A percentile compares a stretch with the other conserved stretches of the same genome.
Evolutionary conservation across 2,329 filamentous ascomycete genomes (phyloP).

Genomic region (Phialocephala subalpina): DNA sequence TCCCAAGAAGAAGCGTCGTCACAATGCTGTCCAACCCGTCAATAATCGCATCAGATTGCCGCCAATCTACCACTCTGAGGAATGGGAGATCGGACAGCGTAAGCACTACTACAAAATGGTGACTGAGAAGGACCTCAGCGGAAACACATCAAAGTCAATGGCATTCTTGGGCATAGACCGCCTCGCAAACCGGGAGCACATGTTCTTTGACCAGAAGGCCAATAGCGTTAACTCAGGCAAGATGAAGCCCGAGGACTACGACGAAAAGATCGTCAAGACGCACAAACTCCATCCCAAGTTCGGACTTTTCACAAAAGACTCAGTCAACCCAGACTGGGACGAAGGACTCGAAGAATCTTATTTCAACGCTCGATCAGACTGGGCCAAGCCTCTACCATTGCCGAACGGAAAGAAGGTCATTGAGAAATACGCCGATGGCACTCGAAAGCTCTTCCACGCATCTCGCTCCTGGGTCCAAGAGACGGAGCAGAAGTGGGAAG

Average conservation of each 20-base stretch:
- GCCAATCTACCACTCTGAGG: conserved; percentile 34
- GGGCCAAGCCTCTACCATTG: conserved; percentile 16
- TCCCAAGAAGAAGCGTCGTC: conserved; percentile 30
- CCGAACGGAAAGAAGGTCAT: conserved; percentile 19
- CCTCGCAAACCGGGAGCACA: conserved; percentile 37
- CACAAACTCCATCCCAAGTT: conserved; percentile 38
- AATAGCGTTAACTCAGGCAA: conserved; percentile 39
- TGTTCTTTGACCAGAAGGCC: conserved; percentile 41
- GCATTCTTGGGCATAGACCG: conserved; percentile 35
- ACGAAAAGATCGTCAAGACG: conserved; percentile 34
- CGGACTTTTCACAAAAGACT: conserved; percentile 36
- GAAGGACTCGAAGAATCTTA: conserved; percentile 20
- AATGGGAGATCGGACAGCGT: conserved; percentile 42
- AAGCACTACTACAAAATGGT: conserved; percentile 36
- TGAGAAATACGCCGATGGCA: conserved; percentile 17
- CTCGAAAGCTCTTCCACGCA: background rate
- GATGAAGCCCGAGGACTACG: conserved; percentile 40
- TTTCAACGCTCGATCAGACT: conserved; percentile 24
- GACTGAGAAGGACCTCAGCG: conserved; percentile 33
- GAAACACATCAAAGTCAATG: conserved; percentile 23
- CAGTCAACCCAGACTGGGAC: conserved; percentile 34
- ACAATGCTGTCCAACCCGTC: conserved; percentile 15
- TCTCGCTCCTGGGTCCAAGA: background rate
- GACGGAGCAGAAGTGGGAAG: background rate
- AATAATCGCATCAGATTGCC: conserved; percentile 18